Conservation (phyloP, 768 basidiomycete genomes). For the Hydnum rufescens region DNA sequence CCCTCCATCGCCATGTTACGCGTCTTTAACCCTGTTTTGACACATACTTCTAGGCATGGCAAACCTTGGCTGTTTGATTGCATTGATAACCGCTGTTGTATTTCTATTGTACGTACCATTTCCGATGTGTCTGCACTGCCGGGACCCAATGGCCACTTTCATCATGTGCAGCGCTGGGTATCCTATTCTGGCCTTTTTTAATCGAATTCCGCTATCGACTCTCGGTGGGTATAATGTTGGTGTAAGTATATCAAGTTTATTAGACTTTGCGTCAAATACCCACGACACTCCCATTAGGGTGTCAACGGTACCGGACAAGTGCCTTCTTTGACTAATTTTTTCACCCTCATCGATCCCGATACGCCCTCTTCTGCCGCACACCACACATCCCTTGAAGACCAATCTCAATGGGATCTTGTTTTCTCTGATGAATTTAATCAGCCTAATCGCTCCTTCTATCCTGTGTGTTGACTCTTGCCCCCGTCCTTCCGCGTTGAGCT, state of each 20-base stretch:
- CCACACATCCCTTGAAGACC: conserved; percentile 15
- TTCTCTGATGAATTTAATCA: conserved; percentile 23
- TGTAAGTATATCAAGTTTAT: conserved; percentile 2
- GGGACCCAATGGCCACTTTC: background rate
- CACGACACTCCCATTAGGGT: conserved; percentile 21
- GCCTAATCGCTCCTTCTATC: conserved; percentile 24
- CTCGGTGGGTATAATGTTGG: conserved; percentile 21
- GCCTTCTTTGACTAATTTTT: conserved; percentile 14
- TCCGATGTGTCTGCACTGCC: background rate
- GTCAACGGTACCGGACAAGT: conserved; percentile 6
- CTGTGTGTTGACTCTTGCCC: conserved; percentile 13
- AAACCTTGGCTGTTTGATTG: conserved; percentile 20
- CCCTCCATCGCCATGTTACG: background rate
- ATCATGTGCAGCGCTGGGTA: conserved; percentile 16
- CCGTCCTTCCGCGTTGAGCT: background rate
- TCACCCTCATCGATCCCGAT: conserved; percentile 10
- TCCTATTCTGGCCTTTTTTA: conserved; percentile 16
- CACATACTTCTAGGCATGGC: conserved; percentile 12
- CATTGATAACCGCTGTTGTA: conserved; percentile 15
- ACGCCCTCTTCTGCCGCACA: conserved; percentile 8
- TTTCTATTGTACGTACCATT: conserved; percentile 13
- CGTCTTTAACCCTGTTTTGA: background rate
- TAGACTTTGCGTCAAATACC: background rate
- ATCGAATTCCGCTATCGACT: conserved; percentile 10
- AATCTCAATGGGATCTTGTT: conserved; percentile 17